Conservation (phyloP, 2,329 filamentous ascomycete species). For the Fusarium cyanostomum region DNA sequence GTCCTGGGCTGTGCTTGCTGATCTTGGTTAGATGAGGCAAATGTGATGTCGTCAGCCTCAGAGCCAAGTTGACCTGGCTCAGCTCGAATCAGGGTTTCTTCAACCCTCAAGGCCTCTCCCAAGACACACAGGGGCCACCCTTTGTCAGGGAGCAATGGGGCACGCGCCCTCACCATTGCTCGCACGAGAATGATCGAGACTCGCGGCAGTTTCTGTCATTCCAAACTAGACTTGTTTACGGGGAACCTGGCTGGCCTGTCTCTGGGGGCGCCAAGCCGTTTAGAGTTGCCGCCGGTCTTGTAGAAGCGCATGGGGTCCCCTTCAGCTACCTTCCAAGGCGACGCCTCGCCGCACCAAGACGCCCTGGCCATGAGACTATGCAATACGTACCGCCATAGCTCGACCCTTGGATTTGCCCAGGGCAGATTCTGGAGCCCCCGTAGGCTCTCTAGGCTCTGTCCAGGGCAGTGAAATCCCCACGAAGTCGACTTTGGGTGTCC, state of each 20-base stretch:
- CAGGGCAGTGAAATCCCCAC: not conserved
- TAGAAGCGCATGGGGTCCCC: slow-evolving; percentile 16
- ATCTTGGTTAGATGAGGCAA: slow-evolving; percentile 13
- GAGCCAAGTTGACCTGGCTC: slow-evolving; percentile 18
- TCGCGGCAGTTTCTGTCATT: slow-evolving; percentile 26
- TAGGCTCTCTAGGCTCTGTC: too few relatives aligned
- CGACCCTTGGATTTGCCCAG: not conserved
- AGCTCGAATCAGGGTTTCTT: slow-evolving; percentile 13
- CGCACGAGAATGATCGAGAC: not conserved
- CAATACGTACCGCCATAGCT: slow-evolving; percentile 15
- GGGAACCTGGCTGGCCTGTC: slow-evolving; percentile 22
- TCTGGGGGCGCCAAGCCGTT: slow-evolving; percentile 15
- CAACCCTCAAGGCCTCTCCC: not conserved
- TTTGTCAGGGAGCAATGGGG: slow-evolving; percentile 29
- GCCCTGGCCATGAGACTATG: slow-evolving; percentile 11
- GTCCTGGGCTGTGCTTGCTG: slow-evolving; percentile 22
- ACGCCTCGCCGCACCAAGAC: slow-evolving; percentile 29
- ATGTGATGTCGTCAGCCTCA: slow-evolving; percentile 29
- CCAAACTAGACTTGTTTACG: not conserved
- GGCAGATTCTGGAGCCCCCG: not conserved
- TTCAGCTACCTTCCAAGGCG: not conserved
- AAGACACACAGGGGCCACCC: not conserved
- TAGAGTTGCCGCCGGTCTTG: slow-evolving; percentile 39
- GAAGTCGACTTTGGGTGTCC: slow-evolving; percentile 11
- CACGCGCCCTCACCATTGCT: slow-evolving; percentile 33